These are phyloP conservation scores for Thamnidium elegans DNA, from an alignment of 192 early-diverging fungal species.

Conservation along the genomic window DNA sequence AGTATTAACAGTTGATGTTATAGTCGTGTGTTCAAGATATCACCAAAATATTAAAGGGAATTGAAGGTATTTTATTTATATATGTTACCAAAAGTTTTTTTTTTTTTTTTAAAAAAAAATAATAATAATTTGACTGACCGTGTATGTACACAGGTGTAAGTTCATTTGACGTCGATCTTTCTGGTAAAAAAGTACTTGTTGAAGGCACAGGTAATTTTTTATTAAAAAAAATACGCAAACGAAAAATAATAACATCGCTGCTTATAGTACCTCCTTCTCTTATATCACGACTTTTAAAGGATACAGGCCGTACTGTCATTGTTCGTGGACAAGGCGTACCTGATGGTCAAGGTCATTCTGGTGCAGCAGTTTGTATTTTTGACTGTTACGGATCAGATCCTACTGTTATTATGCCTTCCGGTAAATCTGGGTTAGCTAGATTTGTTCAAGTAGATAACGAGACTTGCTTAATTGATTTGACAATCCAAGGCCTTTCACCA, in stretches of 20 bases:
- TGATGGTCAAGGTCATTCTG: constrained; percentile 56
- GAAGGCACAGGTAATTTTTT: constrained; percentile 57
- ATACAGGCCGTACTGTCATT: constrained; percentile 72
- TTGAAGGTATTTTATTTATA: constrained; percentile 32
- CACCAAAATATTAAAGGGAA: constrained; percentile 48
- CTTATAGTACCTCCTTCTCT: constrained; percentile 59
- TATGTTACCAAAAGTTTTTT: neutral
- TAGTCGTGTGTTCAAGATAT: constrained; percentile 69
- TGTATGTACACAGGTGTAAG: constrained; percentile 48
- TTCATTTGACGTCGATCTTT: constrained; percentile 63
- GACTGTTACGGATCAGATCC: constrained; percentile 52
- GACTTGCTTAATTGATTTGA: constrained; percentile 78
- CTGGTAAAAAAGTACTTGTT: constrained; percentile 70
- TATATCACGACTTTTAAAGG: constrained; percentile 60
- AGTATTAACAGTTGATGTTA: neutral
- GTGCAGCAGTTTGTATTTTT: constrained; percentile 90
- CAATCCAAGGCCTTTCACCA: constrained; percentile 64
- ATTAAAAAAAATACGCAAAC: constrained; percentile 21
- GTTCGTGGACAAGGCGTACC: constrained; percentile 74
- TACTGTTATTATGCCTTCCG: neutral
- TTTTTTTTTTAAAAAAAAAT: neutral
- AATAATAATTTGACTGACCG: neutral
- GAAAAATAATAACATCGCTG: neutral
- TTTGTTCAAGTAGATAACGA: constrained; percentile 73
- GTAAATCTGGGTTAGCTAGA: constrained; percentile 66